phyloP scores from a whole-genome alignment of 306 rosid genomes.

The Boehmeria nivea region DNA sequence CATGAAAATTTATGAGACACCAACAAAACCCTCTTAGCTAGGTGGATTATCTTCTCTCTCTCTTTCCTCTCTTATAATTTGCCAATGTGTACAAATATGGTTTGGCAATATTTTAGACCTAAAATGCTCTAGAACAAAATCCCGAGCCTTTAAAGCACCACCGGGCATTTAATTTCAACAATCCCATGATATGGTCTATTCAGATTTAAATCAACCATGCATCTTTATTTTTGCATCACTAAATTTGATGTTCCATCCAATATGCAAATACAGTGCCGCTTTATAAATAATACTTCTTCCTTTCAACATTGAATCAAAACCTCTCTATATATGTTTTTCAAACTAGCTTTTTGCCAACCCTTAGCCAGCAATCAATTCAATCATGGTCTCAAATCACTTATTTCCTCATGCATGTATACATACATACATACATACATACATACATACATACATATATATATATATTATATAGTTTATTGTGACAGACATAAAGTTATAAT shows the following conservation, averaged over 20 bases:
- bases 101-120: too few species aligned
- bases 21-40: too few species aligned
- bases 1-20: too few species aligned
- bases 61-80: too few species aligned
- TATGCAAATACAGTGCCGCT: not conserved
- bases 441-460: not conserved
- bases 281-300: not conserved
- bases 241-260: conserved; percentile 5
- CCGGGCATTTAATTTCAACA: not conserved
- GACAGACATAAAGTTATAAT: too few species aligned
- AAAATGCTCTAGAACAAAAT: too few species aligned
- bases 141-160: not conserved
- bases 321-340: not conserved
- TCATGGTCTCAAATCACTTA: too few species aligned
- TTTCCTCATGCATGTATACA: not conserved
- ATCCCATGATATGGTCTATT: not conserved
- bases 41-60: too few species aligned
- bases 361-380: too few species aligned
- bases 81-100: too few species aligned
- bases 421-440: not conserved
- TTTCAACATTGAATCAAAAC: not conserved
- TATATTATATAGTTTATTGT: not conserved
- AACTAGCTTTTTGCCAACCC: too few species aligned
- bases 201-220: not conserved
- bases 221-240: not conserved